Conservation (phyloP, 768 basidiomycete species). For the Grammothele lineata region DNA sequence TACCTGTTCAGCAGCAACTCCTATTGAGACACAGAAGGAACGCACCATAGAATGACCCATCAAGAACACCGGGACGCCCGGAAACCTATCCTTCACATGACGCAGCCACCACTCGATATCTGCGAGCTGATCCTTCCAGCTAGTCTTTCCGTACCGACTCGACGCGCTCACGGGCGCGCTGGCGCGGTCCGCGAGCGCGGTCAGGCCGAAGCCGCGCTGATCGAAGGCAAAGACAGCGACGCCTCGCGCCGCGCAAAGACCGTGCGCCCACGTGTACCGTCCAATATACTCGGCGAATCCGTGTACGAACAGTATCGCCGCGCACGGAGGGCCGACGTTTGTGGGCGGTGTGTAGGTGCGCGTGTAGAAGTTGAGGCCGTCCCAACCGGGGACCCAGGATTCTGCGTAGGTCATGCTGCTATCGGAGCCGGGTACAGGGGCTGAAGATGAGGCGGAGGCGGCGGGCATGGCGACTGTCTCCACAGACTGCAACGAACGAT, state of each 20-base stretch:
- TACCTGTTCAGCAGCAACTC: not conserved
- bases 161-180: conserved; percentile 47
- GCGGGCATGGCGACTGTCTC: too few relatives aligned
- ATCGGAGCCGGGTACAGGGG: too few relatives aligned
- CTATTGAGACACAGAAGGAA: not conserved
- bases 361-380: conserved; percentile 61
- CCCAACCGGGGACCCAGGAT: conserved; percentile 58
- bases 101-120: conserved; percentile 70
- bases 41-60: conserved; percentile 79
- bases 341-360: conserved; percentile 44
- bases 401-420: conserved; percentile 35
- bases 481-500: too few relatives aligned
- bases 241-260: conserved; percentile 43
- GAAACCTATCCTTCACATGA: conserved; percentile 39
- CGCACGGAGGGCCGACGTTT: conserved; percentile 34
- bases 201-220: conserved; percentile 77
- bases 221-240: conserved; percentile 72
- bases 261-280: conserved; percentile 68
- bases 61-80: conserved; percentile 58
- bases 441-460: too few relatives aligned
- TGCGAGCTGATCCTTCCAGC: conserved; percentile 52
- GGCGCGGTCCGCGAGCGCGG: conserved; percentile 55
- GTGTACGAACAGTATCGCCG: conserved; percentile 65
- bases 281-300: conserved; percentile 76
- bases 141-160: conserved; percentile 55